Base-by-base conservation (phyloP, 108 stramenopile genomes). In the Cylindrotheca closterium region DNA sequence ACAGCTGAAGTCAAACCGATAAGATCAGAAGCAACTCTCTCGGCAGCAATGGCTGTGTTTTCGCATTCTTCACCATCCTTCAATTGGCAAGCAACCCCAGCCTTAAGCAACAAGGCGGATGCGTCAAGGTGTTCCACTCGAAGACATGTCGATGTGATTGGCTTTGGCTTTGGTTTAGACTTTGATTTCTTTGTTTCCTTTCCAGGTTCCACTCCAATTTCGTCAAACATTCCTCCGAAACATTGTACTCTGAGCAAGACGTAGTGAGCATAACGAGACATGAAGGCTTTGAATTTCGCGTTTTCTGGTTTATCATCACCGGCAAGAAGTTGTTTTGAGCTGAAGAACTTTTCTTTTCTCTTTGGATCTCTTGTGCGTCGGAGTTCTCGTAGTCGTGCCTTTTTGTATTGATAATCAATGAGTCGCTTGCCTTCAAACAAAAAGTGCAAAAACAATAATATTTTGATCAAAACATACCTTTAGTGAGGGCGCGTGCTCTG, bases 201-300 rank as follows among this genome's bases (percentile, higher is more conserved):
- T 47, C 55, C 55, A 31, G 59, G 63, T 19, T 47, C 53, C 19
- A 52, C 45, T 30, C 74, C 45, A 28, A 95, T 88, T 81, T 95
- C 93, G 47, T 82, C 85, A 63, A 95, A 95, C 72, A 84, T 65
- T 22, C 91, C 90, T 23, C 89, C 90, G 55, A 92, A 95, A 58
- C 89, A 90, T 70, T 92, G 90, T 21, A 87, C 86, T n/a, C 93
- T 85, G 17, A 91, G 82, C 18, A 95, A 65, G 3, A 95, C 93
- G 57, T 92, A 95, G 78, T 95, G 93, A 47, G 93, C 88, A 56
- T 95, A 95, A 21, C 93, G 76, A 42, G 88, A 76, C 72, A 95
- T 73, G 73, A 91, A 95, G 22, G 86, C 90, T 25, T 82, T 70
- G 71, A 74, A 88, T 28, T 76, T 78, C 18, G 75, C 68, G 42